phyloP scores from a whole-genome alignment of 352 stramenopile genomes.

The Globisporangium alternatum region DNA sequence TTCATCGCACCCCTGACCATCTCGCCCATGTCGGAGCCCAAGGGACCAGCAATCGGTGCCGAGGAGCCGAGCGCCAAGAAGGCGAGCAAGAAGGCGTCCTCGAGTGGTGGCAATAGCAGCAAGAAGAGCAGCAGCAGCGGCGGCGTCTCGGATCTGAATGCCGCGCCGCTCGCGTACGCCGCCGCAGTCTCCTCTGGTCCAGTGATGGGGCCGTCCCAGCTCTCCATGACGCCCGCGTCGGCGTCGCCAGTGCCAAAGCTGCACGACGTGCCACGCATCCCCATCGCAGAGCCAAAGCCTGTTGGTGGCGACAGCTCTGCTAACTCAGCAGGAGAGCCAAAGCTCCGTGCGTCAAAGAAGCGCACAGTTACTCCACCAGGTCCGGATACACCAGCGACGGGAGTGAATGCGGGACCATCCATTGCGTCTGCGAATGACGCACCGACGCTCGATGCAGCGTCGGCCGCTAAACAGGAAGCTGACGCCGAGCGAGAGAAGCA shows the following conservation, averaged over 20 bases:
- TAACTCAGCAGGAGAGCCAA: slow-evolving; percentile 16
- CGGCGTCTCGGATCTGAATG: slow-evolving; percentile 4
- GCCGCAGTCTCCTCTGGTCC: background rate
- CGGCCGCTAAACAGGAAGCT: slow-evolving; percentile 32
- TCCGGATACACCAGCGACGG: background rate
- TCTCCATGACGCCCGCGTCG: slow-evolving; percentile 15
- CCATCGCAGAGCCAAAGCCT: slow-evolving; percentile 43
- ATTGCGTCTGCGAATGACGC: background rate
- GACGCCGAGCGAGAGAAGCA: slow-evolving; percentile 43
- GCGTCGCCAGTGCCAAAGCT: slow-evolving; percentile 21
- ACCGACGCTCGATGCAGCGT: slow-evolving; percentile 1
- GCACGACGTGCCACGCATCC: slow-evolving; percentile 36
- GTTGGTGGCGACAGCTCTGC: background rate
- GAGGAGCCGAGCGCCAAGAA: slow-evolving; percentile 20
- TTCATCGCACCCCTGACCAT: too few species aligned
- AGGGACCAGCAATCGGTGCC: slow-evolving; percentile 17
- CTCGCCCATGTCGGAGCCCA: slow-evolving; percentile 34
- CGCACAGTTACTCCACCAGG: slow-evolving; percentile 22
- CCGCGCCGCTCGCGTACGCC: slow-evolving; percentile 6
- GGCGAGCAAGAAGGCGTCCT: slow-evolving; percentile 32
- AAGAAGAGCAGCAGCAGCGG: slow-evolving; percentile 5
- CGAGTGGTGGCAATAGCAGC: background rate
- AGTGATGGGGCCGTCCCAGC: slow-evolving; percentile 8
- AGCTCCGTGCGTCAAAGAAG: slow-evolving; percentile 45
- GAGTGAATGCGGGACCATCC: slow-evolving; percentile 8